Percentiles rank a stretch among this genome's conserved stretches.
These are phyloP conservation scores for Priceomyces castillae DNA, from an alignment of 805 yeast species.

Conservation along the genomic window DNA sequence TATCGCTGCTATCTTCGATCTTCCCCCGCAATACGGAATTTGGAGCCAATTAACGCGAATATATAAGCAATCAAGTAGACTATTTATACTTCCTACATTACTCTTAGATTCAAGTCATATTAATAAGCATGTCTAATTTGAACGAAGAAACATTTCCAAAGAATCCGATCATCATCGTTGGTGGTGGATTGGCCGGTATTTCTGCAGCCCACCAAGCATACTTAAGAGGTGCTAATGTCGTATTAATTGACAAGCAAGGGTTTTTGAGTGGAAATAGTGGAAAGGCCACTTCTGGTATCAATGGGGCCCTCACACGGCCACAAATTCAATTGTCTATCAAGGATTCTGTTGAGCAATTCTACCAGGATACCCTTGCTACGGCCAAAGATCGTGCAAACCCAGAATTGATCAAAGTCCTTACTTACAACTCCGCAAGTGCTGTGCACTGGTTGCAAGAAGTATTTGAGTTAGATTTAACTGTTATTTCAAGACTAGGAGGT, in stretches of 20 bases:
- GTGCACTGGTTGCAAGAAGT: slow-evolving; percentile 69
- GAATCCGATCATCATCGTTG: slow-evolving; percentile 52
- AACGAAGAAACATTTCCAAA: slow-evolving; percentile 16
- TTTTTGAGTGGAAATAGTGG: slow-evolving; percentile 64
- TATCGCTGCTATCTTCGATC: background rate
- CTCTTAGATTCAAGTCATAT: background rate
- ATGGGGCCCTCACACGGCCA: slow-evolving; percentile 67
- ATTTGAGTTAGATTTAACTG: slow-evolving; percentile 59
- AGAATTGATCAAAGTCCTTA: slow-evolving; percentile 55
- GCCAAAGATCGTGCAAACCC: slow-evolving; percentile 62
- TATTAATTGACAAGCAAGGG: slow-evolving; percentile 56
- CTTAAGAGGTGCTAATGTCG: slow-evolving; percentile 51
- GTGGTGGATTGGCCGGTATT: slow-evolving; percentile 65
- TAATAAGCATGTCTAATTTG: background rate
- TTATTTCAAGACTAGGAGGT: slow-evolving; percentile 78
- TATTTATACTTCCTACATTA: background rate
- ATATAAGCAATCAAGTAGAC: slow-evolving; percentile 1
- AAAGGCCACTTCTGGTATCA: slow-evolving; percentile 66
- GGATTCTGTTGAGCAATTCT: slow-evolving; percentile 60
- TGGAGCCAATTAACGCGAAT: slow-evolving; percentile 2
- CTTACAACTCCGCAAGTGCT: slow-evolving; percentile 62
- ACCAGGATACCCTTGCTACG: slow-evolving; percentile 64
- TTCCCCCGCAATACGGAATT: slow-evolving; percentile 4
- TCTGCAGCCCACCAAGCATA: slow-evolving; percentile 59
- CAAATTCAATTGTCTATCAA: slow-evolving; percentile 49